Conservation (phyloP, 2,329 filamentous ascomycete genomes). For the Aureobasidium vineae region DNA sequence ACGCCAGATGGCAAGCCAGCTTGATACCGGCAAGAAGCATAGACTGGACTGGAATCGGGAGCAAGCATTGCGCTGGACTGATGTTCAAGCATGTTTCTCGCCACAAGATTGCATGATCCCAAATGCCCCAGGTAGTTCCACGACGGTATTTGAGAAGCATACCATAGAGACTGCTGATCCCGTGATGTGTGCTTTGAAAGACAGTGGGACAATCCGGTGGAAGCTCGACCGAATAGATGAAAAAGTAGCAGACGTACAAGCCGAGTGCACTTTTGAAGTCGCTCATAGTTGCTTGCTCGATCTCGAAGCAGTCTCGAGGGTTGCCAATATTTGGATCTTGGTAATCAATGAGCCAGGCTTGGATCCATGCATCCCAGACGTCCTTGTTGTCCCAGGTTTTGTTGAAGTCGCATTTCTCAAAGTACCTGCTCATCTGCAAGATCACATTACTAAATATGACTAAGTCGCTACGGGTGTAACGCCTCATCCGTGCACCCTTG, state of each 20-base stretch:
- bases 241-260: constrained; percentile 44
- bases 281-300: constrained; percentile 39
- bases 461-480: constrained; percentile 46
- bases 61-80: constrained; percentile 43
- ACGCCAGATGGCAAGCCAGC: constrained; percentile 43
- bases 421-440: constrained; percentile 52
- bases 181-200: constrained; percentile 58
- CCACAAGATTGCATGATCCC: constrained; percentile 60
- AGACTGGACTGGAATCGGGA: constrained; percentile 44
- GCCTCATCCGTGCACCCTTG: constrained; percentile 50
- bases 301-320: constrained; percentile 35
- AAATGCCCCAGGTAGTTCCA: constrained; percentile 55
- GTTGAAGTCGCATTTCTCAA: constrained; percentile 51
- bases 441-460: constrained; percentile 50
- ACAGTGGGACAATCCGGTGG: constrained; percentile 52
- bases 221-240: constrained; percentile 53
- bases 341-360: constrained; percentile 49
- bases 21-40: constrained; percentile 43
- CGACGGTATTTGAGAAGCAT: constrained; percentile 57
- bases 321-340: constrained; percentile 41
- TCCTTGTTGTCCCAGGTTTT: constrained; percentile 50
- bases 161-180: constrained; percentile 55
- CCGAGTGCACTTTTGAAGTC: constrained; percentile 38
- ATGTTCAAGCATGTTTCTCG: constrained; percentile 43
- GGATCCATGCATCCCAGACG: constrained; percentile 48